These are phyloP conservation scores for Dittrichia graveolens DNA, from an alignment of 129 eudicot genomes.

Conservation along the genomic window DNA sequence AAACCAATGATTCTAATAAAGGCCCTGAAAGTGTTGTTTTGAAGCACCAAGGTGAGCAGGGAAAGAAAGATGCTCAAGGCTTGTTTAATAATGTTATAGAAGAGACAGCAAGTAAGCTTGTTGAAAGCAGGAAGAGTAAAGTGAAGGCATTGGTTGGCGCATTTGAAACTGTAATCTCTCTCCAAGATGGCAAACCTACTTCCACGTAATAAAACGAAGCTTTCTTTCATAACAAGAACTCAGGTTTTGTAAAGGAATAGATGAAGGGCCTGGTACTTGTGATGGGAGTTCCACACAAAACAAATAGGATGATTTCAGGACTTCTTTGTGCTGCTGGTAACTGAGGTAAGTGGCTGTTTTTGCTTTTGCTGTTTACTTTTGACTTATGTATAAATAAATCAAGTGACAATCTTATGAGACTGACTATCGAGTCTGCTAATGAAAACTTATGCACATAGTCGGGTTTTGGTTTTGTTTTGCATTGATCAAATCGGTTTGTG, in stretches of 20 bases:
- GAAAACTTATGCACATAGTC: conserved; percentile 30
- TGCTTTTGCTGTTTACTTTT: not conserved
- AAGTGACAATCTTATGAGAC: conserved; percentile 27
- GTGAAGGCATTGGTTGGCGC: conserved; percentile 98
- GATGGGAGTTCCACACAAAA: conserved; percentile 21
- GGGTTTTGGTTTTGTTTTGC: conserved; percentile 28
- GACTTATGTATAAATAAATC: conserved; percentile 26
- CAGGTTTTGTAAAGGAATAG: conserved; percentile 36
- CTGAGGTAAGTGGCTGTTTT: conserved; percentile 25
- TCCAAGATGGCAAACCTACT: conserved; percentile 63
- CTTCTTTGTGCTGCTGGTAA: conserved; percentile 20
- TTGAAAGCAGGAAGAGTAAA: conserved; percentile 78
- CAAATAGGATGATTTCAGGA: conserved; percentile 23
- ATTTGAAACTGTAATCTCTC: conserved; percentile 90
- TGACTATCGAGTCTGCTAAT: conserved; percentile 21
- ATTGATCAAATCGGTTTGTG: conserved; percentile 3
- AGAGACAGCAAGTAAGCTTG: conserved; percentile 90
- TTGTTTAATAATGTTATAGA: conserved; percentile 82
- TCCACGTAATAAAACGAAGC: not conserved
- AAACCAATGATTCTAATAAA: conserved; percentile 13
- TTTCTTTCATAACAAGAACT: conserved; percentile 21
- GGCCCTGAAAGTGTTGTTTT: conserved; percentile 54
- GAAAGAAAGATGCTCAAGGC: conserved; percentile 68
- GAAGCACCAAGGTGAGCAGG: conserved; percentile 81
- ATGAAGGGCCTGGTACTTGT: conserved; percentile 31